Evolutionary conservation across 139 green algal genomes (phyloP), one percentile per base, ranked within the genome.

Genomic region (Chlamydomonas eustigma): DNA sequence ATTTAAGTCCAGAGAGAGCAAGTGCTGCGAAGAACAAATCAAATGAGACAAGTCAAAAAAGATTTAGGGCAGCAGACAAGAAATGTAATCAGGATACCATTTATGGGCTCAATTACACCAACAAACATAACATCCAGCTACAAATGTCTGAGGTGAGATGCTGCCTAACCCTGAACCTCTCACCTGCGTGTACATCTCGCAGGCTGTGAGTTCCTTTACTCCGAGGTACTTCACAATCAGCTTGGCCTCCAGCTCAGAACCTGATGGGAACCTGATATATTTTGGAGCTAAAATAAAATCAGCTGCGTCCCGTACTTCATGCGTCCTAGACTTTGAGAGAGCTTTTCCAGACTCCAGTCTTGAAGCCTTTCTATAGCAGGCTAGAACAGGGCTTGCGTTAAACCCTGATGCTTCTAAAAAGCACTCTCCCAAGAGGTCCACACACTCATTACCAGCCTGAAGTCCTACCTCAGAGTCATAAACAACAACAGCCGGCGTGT

Each of bases 171-270:
- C 44, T 58, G 44, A 58, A 58, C 44, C 44, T 18, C 44, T 18
- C 44, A 58, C 44, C 18, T 31, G 39, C 25, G 68, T 72, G 71
- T 90, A 85, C 52, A 84, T 64, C 25, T 82, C 67, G 2, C 77
- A 80, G 4, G 73, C 71, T 2, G 52, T 51, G 28, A 88, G 39
- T 2, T 83, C 79, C 1, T 33, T 66, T 5, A 87, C 74, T 1
- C 80, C 77, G 8, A 89, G 76, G 33, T 79, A 52, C 8, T 34
- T n/a, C 5, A 24, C 39, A 2, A 74, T 22, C 18, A 74, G 32
- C 2, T 37, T 36, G 12, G 33, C 67, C 44, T 58, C 44, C 12
- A 58, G 12, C 12, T 12, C 44, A 18, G 12, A 12, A 12, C 44
- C 44, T 18, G 12, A 12, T 12, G 44, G 12, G 12, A 58, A 12